Evolutionary conservation across 768 basidiomycete species (phyloP).

Genomic region (Lyophyllum atratum): DNA sequence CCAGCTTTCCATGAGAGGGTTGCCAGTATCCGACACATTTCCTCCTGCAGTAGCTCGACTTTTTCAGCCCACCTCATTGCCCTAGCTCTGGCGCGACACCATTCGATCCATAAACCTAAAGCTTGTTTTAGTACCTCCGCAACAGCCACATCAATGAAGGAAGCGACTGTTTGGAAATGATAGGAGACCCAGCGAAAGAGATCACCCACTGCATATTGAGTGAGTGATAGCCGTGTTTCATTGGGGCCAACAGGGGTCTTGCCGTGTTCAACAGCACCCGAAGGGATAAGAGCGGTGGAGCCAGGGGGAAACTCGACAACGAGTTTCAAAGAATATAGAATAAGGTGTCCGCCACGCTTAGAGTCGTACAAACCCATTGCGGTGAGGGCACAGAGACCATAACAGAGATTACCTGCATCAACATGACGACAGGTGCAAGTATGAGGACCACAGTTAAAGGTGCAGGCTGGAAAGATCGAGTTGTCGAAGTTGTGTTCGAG

Average conservation of each 20-base stretch:
- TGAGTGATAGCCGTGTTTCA: conserved; percentile 18
- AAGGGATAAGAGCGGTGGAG: conserved; percentile 21
- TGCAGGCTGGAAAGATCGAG: conserved; percentile 9
- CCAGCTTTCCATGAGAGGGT: too few species aligned
- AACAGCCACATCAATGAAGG: too few species aligned
- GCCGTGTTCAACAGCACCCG: conserved; percentile 15
- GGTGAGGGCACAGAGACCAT: conserved; percentile 17
- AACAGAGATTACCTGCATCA: conserved; percentile 9
- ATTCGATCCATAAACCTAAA: too few species aligned
- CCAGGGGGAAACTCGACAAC: conserved; percentile 11
- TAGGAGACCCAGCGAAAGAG: conserved; percentile 23
- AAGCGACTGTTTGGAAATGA: conserved; percentile 10
- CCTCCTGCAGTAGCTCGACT: too few species aligned
- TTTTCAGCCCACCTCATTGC: too few species aligned
- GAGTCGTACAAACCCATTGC: conserved; percentile 10
- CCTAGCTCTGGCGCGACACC: too few species aligned
- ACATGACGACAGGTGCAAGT: conserved; percentile 7
- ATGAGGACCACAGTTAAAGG: conserved; percentile 18
- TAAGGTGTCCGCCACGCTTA: conserved; percentile 18
- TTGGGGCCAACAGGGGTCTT: conserved; percentile 8
- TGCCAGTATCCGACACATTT: too few species aligned
- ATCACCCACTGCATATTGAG: conserved; percentile 22
- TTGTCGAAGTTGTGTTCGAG: conserved; percentile 11
- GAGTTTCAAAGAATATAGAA: conserved; percentile 18
- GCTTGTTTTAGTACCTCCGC: too few species aligned